A percentile compares a stretch with the other conserved stretches of the same genome.
These are phyloP conservation scores for Chalaropsis thielavioides DNA, from an alignment of 2,329 filamentous ascomycete genomes.

Conservation along the genomic window DNA sequence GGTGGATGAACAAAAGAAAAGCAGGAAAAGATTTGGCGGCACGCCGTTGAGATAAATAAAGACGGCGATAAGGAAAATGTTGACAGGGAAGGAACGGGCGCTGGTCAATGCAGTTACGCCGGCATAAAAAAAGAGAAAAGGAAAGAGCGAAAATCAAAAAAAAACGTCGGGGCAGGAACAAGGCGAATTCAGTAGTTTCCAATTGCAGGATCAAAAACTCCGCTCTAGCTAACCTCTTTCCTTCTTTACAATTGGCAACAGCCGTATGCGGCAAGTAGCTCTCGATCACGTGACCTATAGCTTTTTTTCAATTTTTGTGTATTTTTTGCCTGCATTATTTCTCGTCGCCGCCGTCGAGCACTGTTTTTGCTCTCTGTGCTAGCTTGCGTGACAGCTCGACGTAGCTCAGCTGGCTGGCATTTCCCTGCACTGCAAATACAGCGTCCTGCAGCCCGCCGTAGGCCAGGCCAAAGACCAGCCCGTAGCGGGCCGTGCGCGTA, in stretches of 20 bases:
- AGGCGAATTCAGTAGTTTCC: not conserved
- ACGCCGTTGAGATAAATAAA: not conserved
- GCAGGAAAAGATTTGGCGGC: not conserved
- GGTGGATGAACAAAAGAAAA: not conserved
- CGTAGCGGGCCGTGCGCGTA: conserved; percentile 64
- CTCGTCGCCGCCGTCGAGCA: not conserved
- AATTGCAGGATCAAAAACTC: not conserved
- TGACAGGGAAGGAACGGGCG: not conserved
- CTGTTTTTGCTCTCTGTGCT: not conserved
- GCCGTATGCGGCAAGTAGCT: not conserved
- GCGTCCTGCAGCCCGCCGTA: conserved; percentile 74
- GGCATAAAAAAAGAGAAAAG: not conserved
- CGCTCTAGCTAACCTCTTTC: too few species aligned
- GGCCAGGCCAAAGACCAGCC: conserved; percentile 59
- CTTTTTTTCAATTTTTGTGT: not conserved
- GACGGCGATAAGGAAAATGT: not conserved
- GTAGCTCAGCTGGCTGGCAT: conserved; percentile 49
- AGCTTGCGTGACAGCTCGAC: conserved; percentile 33
- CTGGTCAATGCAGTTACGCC: not conserved
- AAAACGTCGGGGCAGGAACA: not conserved
- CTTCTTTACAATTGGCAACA: not conserved
- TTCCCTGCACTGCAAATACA: conserved; percentile 53
- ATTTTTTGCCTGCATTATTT: not conserved
- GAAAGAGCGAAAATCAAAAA: conserved; percentile 1
- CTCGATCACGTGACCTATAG: not conserved